Conservation (phyloP, 306 rosid genomes). For the Rosa rugosa region DNA sequence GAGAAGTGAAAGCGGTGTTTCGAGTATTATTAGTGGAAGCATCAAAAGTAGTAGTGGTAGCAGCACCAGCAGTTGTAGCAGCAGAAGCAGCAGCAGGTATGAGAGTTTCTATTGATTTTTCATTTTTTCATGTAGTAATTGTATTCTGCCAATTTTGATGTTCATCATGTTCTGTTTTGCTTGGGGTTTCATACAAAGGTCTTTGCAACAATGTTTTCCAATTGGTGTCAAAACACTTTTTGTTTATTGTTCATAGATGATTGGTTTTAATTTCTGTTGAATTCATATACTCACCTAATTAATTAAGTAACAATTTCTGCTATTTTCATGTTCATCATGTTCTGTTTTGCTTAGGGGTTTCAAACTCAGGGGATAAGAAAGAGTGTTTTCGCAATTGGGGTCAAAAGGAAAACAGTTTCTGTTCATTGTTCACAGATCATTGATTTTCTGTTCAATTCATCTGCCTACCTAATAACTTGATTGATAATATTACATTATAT, state of each 20-base stretch:
- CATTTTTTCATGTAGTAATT: neutral
- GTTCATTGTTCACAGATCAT: neutral
- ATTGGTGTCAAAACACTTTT: neutral
- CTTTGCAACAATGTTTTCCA: neutral
- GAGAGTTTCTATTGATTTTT: neutral
- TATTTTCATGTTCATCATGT: neutral
- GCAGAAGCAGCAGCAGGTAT: constrained; percentile 59
- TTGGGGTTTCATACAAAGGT: neutral
- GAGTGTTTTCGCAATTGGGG: neutral
- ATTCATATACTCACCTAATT: neutral
- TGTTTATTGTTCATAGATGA: neutral
- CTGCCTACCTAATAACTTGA: neutral
- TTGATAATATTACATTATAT: too few relatives aligned
- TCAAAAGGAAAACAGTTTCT: neutral
- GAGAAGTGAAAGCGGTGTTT: constrained; percentile 52
- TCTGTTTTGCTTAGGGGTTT: neutral
- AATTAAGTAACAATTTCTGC: neutral
- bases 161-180: neutral
- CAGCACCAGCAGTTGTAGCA: constrained; percentile 42
- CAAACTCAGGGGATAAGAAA: neutral
- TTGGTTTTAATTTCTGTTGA: neutral
- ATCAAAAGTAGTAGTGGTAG: constrained; percentile 56
- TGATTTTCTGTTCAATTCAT: neutral
- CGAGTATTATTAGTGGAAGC: constrained; percentile 59
- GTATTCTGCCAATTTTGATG: neutral